Base-by-base conservation (phyloP, 257 asterid genomes). In the Fraxinus quadrangulata region DNA sequence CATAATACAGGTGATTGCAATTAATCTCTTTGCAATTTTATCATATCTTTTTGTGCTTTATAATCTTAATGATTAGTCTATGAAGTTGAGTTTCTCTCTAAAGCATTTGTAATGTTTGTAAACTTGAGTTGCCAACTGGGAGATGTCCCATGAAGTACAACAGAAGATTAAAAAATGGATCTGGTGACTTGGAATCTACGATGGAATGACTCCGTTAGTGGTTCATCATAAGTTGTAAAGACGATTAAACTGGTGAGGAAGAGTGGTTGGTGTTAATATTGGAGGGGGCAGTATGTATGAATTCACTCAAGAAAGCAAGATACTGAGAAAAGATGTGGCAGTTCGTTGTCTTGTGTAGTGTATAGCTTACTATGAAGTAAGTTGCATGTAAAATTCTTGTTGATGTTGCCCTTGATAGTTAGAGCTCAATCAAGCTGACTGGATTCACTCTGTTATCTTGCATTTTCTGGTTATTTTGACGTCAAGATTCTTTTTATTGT, bases 1-100 rank as follows among this genome's bases (percentile, higher is more conserved):
- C 84, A 80, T 74, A 82, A 82, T 82, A 86, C 90, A 75, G 88
- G 90, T 86, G 63, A 81, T 30, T 66, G 23, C 24, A 51, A 23
- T 33, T 68, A 37, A n/a, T 42, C 66, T 59, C 67, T 39, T 71
- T 39, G 9, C 10, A 36, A 51, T 66, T 51, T 40, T 12, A 23
- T 63, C 13, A 63, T 63, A 10, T 63, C 69, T n/a, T 63, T 63
- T 26, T 17, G n/a, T 45, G 56, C 49, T 51, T 70, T 45, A 61
- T 45, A n/a, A 33, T 37, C 68, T 39, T 5, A 63, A 63, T 24
- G 34, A 63, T 63, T 0, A 63, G 11, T 19, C 12, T 2, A 56
- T 56, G 28, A 56, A 6, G 7, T 36, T 21, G n/a, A 31, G 12
- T 13, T 4, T 70, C 40, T 8, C 6, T 71, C 49, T 77, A 28